phyloP scores from a whole-genome alignment of 2,329 filamentous ascomycete species.

The Cytospora chrysosperma region DNA sequence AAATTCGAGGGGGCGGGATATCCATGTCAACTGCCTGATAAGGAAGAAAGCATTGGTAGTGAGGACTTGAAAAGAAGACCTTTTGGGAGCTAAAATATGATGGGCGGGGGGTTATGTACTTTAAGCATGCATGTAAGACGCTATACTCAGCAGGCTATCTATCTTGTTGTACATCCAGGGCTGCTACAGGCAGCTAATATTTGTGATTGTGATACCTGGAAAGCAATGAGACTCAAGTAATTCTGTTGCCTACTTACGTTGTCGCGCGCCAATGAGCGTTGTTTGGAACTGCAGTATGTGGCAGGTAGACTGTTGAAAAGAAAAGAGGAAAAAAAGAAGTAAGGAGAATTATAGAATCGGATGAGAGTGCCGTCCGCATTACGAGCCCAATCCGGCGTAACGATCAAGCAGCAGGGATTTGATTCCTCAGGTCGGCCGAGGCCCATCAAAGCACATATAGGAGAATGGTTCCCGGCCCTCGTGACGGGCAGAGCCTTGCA shows the following conservation, averaged over 20 bases:
- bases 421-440: neutral
- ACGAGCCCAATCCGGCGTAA: neutral
- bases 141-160: neutral
- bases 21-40: neutral
- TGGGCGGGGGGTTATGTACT: neutral
- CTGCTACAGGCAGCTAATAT: neutral
- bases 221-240: neutral
- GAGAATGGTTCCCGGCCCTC: neutral
- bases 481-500: neutral
- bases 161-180: too few relatives aligned
- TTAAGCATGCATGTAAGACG: neutral
- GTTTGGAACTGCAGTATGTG: neutral
- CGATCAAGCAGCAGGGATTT: neutral
- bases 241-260: neutral
- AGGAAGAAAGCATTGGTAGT: neutral
- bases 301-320: neutral
- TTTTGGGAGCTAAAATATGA: neutral
- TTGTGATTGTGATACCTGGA: neutral
- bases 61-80: neutral
- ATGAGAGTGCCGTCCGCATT: neutral
- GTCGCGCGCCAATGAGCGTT: neutral
- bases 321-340: too few relatives aligned
- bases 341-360: too few relatives aligned
- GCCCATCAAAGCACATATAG: neutral
- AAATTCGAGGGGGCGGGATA: neutral